Evolutionary conservation across 192 early-diverging fungal genomes (phyloP), one percentile per base, ranked within the genome.

Genomic region (Chytriomyces sp.): DNA sequence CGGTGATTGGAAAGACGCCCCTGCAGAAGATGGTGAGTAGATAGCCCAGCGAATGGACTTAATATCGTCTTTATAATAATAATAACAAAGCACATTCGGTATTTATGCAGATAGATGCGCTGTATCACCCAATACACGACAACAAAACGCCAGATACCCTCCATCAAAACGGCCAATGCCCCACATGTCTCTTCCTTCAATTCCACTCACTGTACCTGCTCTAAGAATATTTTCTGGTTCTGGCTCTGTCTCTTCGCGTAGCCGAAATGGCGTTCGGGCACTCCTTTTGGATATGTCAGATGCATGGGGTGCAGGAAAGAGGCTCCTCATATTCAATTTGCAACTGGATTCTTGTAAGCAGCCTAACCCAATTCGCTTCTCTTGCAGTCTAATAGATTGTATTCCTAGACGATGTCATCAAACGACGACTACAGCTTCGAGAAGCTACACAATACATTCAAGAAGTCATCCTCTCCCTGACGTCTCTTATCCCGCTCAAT

Each of bases 191-290:
- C 59, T 73, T 4, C 52, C 52, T 6, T 62, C 72, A 32, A 54
- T 73, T 31, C 72, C 72, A 14, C 49, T 73, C 8, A 73, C 61
- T 34, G 72, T 73, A 14, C 72, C 72, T 1, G n/a, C 72, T 25
- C 28, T 62, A 32, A 62, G 55, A 52, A 53, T 54, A 22, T 57
- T 69, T 53, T 52, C 72, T 30, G 36, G 14, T 52, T n/a, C n/a
- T n/a, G n/a, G n/a, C n/a, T n/a, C n/a, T n/a, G n/a, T n/a, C n/a
- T n/a, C n/a, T n/a, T 52, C 58, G 32, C 25, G 25, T n/a, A 61
- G 58, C 28, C 39, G 72, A 37, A 73, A 62, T 17, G 59, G 60
- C 10, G 36, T 73, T 12, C 57, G 72, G n/a, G 59, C 60, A 6
- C 25, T 73, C 14, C 31, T 73, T 26, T 52, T 73, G 39, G 72